A percentile compares a stretch with the other conserved stretches of the same genome.
Evolutionary conservation across 1,284 basidiomycete genomes (phyloP).

Genomic region (Blastosporella zonata): DNA sequence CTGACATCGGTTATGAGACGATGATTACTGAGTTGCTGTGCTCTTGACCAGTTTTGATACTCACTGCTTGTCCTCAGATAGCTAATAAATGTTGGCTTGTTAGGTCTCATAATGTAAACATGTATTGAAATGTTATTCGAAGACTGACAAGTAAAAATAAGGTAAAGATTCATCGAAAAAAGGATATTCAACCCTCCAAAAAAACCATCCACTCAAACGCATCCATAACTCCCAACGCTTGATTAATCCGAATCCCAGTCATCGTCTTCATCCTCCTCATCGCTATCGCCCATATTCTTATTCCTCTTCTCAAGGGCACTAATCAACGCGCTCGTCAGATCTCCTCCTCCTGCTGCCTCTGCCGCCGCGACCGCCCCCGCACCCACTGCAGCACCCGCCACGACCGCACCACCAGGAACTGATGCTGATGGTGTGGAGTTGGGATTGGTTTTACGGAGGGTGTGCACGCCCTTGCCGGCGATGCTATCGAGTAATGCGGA

Average conservation of each 20-base stretch:
- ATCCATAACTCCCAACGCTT: no score
- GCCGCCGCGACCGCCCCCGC: slow-evolving; percentile 39
- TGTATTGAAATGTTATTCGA: no score
- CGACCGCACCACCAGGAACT: slow-evolving; percentile 36
- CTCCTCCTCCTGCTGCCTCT: slow-evolving; percentile 39
- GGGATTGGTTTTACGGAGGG: slow-evolving; percentile 66
- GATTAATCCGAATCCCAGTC: slow-evolving; percentile 65
- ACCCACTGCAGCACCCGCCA: slow-evolving; percentile 38
- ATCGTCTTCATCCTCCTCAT: slow-evolving; percentile 86
- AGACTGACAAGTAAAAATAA: no score
- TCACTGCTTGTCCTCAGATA: no score
- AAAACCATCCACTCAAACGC: neutral
- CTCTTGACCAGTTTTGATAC: no score
- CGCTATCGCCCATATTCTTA: slow-evolving; percentile 86
- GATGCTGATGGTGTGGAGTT: slow-evolving; percentile 29
- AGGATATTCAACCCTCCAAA: no score
- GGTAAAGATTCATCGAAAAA: no score
- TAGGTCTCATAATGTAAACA: no score
- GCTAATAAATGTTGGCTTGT: no score
- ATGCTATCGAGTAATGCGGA: slow-evolving; percentile 56
- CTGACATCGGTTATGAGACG: no score
- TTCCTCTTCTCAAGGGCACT: slow-evolving; percentile 68
- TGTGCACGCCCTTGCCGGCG: slow-evolving; percentile 58
- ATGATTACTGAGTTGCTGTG: no score
- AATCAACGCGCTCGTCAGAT: slow-evolving; percentile 53